Base-by-base conservation (phyloP, 2,329 filamentous ascomycete genomes). In the Fusarium sororula region DNA sequence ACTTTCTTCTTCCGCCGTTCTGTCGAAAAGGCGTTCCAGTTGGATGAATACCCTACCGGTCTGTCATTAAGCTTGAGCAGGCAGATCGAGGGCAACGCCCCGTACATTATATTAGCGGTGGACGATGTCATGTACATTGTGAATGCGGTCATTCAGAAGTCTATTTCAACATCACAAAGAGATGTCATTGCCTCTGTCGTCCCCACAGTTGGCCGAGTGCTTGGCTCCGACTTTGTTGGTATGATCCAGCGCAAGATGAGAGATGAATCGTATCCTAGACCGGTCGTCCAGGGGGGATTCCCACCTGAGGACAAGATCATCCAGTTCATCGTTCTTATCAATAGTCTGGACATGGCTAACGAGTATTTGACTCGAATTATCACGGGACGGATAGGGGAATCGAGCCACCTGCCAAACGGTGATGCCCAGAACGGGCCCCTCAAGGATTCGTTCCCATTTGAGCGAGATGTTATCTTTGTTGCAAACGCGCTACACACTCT, bases 81-180 rank as follows among this genome's bases (percentile, higher is more conserved):
- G 78, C 87, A 92, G 7, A 86, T 98, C 48, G 90, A 92, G 59
- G 89, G 91, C 66, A 94, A 95, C 76, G 90, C 94, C 6, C 96
- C 96, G 2, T 97, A 94, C 79, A 98, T 99, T 78, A 96, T 96
- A 48, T 95, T 95, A 5, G 95, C 96, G 1, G 95, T 99, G 14
- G 96, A 99, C 84, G 96, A 98, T 84, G 95, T 98, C 79, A 98
- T 99, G 96, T 99, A 98, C 83, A 98, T 99, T 77, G 94, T 98
- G 80, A 97, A 97, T 80, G 92, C 96, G 57, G 93, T 98, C 39
- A 87, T 98, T 13, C 93, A 97, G 73, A 92, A 96, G 74, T 93
- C 94, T 0, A 86, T 98, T 28, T 92, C 94, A 1, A 98, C 97
- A 1, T 94, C 93, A 5, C 95, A 98, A 80, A 88, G 91, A 75